Base-by-base conservation (phyloP, 306 rosid genomes). In the Rosa persica region DNA sequence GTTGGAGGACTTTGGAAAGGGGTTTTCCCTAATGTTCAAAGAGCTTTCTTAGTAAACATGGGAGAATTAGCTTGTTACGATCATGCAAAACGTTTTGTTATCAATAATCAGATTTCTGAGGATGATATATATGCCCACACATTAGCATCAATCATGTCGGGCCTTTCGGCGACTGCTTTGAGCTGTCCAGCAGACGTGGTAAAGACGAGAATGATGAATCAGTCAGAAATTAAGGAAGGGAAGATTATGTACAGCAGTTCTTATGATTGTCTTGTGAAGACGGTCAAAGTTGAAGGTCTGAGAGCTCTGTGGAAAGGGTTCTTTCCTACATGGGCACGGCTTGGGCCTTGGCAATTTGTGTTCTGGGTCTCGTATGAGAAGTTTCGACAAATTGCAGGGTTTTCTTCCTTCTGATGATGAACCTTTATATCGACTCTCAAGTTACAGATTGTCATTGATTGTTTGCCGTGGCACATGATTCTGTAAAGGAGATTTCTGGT, bases 171-270 rank as follows among this genome's bases (percentile, higher is more conserved):
- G 5, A 92, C 93, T 70, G 77, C 93, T 54, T 74, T 95, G 85
- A 95, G 98, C 75, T 92, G 97, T 83, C 97, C 97, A 6, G 97
- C 93, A 12, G 98, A 90, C 82, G 98, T 92, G 27, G 97, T 95
- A 49, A 92, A 95, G 89, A 95, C 97, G 36, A 87, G 97, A 79
- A 95, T 92, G 97, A 91, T 92, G 97, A 94, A 87, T 80, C 93
- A 87, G 78, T 89, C 81, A 9, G 79, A 39, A n/a, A 76, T 84
- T 57, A 81, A 27, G 71, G 84, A 88, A 67, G 93, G 93, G 74
- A 83, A 73, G 72, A 36, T 85, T 71, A 81, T 79, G 78, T 92
- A 92, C 57, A 81, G 34, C 7, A 84, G 86, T 81, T 88, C 97
- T 48, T 87, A 81, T 79, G 96, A 90, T 83, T 95, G 97, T 85